Base-by-base conservation (phyloP, 2,329 filamentous ascomycete genomes). In the Aspergillus amoenus region DNA sequence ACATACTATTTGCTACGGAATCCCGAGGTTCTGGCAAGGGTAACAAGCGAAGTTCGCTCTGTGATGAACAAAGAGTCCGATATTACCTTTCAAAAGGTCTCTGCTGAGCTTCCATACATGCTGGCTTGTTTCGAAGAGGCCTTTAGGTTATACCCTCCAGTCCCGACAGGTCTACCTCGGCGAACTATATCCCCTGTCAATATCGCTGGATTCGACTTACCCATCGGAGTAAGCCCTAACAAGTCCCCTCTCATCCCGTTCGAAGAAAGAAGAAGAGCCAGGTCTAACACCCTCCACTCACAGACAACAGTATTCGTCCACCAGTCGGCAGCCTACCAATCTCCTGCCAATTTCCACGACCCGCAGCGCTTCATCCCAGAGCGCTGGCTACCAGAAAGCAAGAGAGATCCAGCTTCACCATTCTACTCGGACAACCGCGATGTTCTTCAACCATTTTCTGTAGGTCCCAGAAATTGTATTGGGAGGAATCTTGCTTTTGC, bases 91-190 rank as follows among this genome's bases (percentile, higher is more conserved):
- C 34, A 37, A n/a, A 37, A 37, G 34, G 34, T n/a, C 13, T 34
- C 17, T 4, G 27, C 54, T 6, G 52, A 52, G 52, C 42, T 69
- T 41, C 52, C 56, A 22, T 82, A 79, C 61, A 68, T 80, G 57
- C 69, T 76, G 42, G 78, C 78, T 4, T 76, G 76, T 56, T 69
- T 81, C 15, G 73, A 78, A 52, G 79, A 82, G 66, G 75, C 71
- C 2, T 66, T 81, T 3, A 70, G 79, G 9, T 73, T 79, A 53
- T 78, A 77, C 61, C 78, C 79, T 2, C 78, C 79, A 0, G 73
- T 81, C 4, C 72, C 77, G 4, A 70, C 71, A 18, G 74, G 76
- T 5, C 68, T 78, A 18, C 64, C 75, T 15, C 69, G 76, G 6
- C 64, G 67, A 7, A 68, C 73, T 0, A 69, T 72, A 8, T 64